phyloP scores from a whole-genome alignment of 1,284 basidiomycete species.

The Sanghuangporus sanghuang region DNA sequence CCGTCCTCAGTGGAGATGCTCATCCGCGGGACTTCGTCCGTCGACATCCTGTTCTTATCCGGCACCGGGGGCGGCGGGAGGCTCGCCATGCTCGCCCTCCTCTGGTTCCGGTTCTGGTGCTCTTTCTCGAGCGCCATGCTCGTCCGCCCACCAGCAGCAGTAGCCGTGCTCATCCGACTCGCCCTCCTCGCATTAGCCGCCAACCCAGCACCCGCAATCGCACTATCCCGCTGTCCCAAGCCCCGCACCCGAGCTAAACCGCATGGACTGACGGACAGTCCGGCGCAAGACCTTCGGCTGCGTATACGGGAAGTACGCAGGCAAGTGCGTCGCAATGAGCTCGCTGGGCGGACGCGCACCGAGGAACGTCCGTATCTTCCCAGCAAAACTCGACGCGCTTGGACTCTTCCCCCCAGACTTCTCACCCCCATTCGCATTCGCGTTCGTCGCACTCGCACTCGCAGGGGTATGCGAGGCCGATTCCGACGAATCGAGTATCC shows the following conservation, averaged over 20 bases:
- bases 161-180: slow-evolving; percentile 6
- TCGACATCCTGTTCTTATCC: slow-evolving; percentile 32
- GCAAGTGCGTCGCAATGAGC: slow-evolving; percentile 93
- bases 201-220: slow-evolving; percentile 51
- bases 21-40: slow-evolving; percentile 50
- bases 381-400: slow-evolving; percentile 44
- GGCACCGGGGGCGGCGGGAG: slow-evolving; percentile 36
- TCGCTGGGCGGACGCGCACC: slow-evolving; percentile 97
- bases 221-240: slow-evolving; percentile 43
- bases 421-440: slow-evolving; percentile 19
- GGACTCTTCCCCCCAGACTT: slow-evolving; percentile 31
- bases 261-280: slow-evolving; percentile 81
- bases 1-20: slow-evolving; percentile 71
- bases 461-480: slow-evolving; percentile 27
- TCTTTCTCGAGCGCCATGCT: slow-evolving; percentile 29
- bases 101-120: slow-evolving; percentile 18
- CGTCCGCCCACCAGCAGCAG: slow-evolving; percentile 25
- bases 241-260: slow-evolving; percentile 29
- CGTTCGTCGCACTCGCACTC: not conserved
- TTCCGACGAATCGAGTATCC: slow-evolving; percentile 43
- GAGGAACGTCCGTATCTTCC: slow-evolving; percentile 91
- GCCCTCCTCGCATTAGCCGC: slow-evolving; percentile 24
- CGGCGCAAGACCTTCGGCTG: slow-evolving; percentile 87
- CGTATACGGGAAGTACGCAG: slow-evolving; percentile 93
- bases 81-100: slow-evolving; percentile 33